phyloP scores from a whole-genome alignment of 805 yeast genomes.

The Kluyveromyces siamensis region DNA sequence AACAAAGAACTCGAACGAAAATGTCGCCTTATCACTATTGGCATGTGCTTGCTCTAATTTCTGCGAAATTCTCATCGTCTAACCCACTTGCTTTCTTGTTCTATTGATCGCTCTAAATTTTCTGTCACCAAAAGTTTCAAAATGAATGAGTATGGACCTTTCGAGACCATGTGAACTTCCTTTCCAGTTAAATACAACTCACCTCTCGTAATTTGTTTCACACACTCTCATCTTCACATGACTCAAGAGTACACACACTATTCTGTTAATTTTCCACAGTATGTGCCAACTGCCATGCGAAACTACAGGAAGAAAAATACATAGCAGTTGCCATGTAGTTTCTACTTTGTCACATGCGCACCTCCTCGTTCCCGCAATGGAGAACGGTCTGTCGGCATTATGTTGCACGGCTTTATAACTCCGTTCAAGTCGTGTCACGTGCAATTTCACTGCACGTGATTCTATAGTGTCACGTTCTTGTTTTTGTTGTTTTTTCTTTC shows the following conservation, averaged over 20 bases:
- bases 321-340: neutral
- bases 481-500: no score
- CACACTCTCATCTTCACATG: neutral
- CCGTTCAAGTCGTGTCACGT: neutral
- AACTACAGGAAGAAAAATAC: no score
- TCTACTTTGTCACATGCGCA: neutral
- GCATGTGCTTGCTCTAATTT: constrained; percentile 27
- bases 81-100: neutral
- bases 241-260: neutral
- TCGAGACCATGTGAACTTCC: neutral
- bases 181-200: neutral
- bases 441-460: neutral
- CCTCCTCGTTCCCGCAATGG: no score
- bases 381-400: neutral
- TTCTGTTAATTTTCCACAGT: neutral
- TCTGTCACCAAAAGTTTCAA: no score
- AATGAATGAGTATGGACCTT: no score
- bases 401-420: neutral
- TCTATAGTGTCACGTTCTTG: no score
- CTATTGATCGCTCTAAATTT: neutral
- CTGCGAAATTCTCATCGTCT: constrained; percentile 33
- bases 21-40: constrained; percentile 47
- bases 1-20: constrained; percentile 93
- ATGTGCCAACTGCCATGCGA: no score
- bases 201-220: neutral